Conservation (phyloP, 23 red algal genomes). For the Pyropia yezoensis region DNA sequence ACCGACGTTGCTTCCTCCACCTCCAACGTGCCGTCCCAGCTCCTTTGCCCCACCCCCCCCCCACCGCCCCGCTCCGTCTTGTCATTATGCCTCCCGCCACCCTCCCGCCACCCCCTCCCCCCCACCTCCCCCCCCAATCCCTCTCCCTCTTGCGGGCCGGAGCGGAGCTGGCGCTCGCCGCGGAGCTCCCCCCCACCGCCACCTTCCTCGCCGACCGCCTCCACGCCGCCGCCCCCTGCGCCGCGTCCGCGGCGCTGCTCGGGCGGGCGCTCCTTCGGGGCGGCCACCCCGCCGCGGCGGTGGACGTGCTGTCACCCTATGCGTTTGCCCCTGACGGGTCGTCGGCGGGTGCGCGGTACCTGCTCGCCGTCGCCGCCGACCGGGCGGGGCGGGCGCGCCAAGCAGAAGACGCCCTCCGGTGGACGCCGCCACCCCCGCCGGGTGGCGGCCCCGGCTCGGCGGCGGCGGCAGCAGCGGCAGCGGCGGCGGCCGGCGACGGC, state of each 20-base stretch:
- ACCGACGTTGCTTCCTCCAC: no score
- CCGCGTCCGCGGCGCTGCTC: slow-evolving; percentile 31
- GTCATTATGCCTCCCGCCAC: background rate
- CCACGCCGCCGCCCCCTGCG: slow-evolving; percentile 28
- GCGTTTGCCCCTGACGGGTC: slow-evolving; percentile 22
- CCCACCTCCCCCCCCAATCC: slow-evolving; percentile 4
- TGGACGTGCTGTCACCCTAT: slow-evolving; percentile 23
- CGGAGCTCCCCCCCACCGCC: slow-evolving; percentile 40
- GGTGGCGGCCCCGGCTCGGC: no score
- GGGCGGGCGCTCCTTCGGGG: slow-evolving; percentile 36
- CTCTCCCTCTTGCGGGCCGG: slow-evolving; percentile 30
- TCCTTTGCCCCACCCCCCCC: background rate
- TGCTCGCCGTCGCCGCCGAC: slow-evolving; percentile 36
- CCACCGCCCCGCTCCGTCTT: background rate
- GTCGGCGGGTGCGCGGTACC: slow-evolving; percentile 32
- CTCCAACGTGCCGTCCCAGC: no score
- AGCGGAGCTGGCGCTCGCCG: slow-evolving; percentile 42
- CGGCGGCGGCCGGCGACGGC: no score
- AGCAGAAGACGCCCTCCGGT: slow-evolving; percentile 33
- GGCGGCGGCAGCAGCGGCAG: no score
- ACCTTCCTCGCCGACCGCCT: slow-evolving; percentile 59
- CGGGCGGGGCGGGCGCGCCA: slow-evolving; percentile 12
- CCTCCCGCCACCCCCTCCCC: background rate
- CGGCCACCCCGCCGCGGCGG: slow-evolving; percentile 28
- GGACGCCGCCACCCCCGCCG: slow-evolving; percentile 13